These are phyloP conservation scores for Elsinoe arachidis DNA, from an alignment of 2,329 filamentous ascomycete genomes.

Conservation along the genomic window DNA sequence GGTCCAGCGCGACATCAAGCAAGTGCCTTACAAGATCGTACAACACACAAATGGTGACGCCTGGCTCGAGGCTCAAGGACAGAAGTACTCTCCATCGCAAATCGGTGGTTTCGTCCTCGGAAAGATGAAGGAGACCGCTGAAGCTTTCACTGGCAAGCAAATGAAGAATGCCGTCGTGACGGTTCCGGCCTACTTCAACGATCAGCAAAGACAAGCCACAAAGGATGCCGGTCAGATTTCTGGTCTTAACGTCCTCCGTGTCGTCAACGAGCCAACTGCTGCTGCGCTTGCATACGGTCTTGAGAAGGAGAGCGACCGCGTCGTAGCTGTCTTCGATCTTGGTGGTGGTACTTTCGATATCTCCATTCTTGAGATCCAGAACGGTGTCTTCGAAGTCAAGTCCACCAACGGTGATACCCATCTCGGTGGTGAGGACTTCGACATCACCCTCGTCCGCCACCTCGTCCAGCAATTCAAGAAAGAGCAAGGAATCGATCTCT, in stretches of 20 bases:
- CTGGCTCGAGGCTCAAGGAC: conserved; percentile 85
- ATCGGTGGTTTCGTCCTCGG: conserved; percentile 92
- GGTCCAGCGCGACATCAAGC: conserved; percentile 93
- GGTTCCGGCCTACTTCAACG: conserved; percentile 97
- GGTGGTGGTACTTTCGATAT: conserved; percentile 99
- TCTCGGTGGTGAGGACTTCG: conserved; percentile 96
- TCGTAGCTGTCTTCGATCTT: conserved; percentile 94
- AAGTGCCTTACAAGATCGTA: conserved; percentile 97
- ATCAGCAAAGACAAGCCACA: conserved; percentile 93
- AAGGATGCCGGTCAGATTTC: conserved; percentile 97
- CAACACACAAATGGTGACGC: conserved; percentile 95
- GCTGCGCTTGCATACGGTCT: conserved; percentile 92
- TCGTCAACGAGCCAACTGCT: conserved; percentile 95
- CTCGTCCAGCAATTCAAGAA: conserved; percentile 95
- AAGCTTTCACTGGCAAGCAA: conserved; percentile 81
- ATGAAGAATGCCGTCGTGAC: conserved; percentile 96
- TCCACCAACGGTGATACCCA: conserved; percentile 98
- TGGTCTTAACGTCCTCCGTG: conserved; percentile 91
- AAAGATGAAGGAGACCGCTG: conserved; percentile 99
- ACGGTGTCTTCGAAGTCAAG: conserved; percentile 98
- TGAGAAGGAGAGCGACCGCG: conserved; percentile 82
- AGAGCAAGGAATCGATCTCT: conserved; percentile 83
- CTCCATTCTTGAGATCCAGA: conserved; percentile 93
- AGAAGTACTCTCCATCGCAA: conserved; percentile 98
- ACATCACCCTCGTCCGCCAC: conserved; percentile 88